Conservation (phyloP, 768 basidiomycete genomes). For the Calvatia gigantea region DNA sequence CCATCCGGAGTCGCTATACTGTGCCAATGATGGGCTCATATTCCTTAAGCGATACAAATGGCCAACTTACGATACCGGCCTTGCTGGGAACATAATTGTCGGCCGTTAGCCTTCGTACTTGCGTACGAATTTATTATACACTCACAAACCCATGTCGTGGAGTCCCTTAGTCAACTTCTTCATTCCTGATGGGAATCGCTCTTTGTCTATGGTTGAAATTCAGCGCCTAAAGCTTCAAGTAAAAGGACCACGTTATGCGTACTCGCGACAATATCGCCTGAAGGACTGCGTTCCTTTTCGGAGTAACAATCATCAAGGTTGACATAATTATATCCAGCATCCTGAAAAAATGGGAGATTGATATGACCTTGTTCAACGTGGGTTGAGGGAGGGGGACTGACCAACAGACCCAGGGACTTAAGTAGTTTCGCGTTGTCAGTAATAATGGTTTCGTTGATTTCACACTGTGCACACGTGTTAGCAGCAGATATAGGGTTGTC, state of each 20-base stretch:
- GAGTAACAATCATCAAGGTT: constrained; percentile 69
- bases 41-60: neutral
- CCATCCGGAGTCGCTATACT: constrained; percentile 72
- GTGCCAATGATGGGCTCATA: neutral
- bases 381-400: constrained; percentile 19
- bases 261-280: constrained; percentile 59
- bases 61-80: constrained; percentile 53
- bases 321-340: constrained; percentile 54
- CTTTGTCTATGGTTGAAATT: constrained; percentile 33
- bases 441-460: constrained; percentile 52
- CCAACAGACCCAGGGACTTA: constrained; percentile 49
- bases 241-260: constrained; percentile 14
- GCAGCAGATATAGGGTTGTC: too few species aligned
- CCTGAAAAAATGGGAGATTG: constrained; percentile 27
- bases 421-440: constrained; percentile 46
- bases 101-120: neutral
- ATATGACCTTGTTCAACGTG: neutral
- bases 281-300: constrained; percentile 46
- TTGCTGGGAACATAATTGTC: constrained; percentile 31
- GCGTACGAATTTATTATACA: constrained; percentile 4
- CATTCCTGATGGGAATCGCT: constrained; percentile 58
- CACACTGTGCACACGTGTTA: constrained; percentile 36
- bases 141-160: constrained; percentile 55
- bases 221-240: neutral
- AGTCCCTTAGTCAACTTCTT: constrained; percentile 50